Base-by-base conservation (phyloP, 1,284 basidiomycete genomes). In the Tilletia caries region DNA sequence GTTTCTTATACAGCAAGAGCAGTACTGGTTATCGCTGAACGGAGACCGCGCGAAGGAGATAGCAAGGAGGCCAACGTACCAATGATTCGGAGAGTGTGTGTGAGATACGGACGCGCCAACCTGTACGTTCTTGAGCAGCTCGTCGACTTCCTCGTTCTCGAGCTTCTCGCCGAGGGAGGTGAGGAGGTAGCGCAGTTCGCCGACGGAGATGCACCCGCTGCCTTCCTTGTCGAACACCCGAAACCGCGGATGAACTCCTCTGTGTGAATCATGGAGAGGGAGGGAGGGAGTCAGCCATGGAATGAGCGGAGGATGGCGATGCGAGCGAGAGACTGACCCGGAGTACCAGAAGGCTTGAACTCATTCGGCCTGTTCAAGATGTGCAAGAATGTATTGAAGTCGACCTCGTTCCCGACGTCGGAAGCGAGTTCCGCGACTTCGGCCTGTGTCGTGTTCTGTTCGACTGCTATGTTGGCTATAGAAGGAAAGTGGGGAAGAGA, bases 221-320 rank as follows among this genome's bases (percentile, higher is more conserved):
- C 93, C 93, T 74, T 96, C 94, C 86, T 97, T 97, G 85, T 98
- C 95, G 76, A 98, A 98, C 23, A 98, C 95, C 82, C 97, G 95
- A 98, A 98, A 8, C 95, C 96, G 68, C 95, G 93, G 81, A 97
- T 93, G 86, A 98, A 98, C 83, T 98, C 95, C 87, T 98, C 95
- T 95, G 84, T 15, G 5, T 41, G 8, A 15, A 41, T 10, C 15
- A 15, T n/a, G 10, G 10, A 41, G 1, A 15, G 37, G 37, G 15
- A 1, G 8, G 15, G 37, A 41, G 37, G 13, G 37, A 41, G 15
- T 41, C 37, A 41, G 37, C 37, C 15, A 15, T 15, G 8, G 37
- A 6, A 10, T 41, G 37, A 41, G 15, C n/a, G n/a, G n/a, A n/a
- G n/a, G n/a, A n/a, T n/a, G n/a, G n/a, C n/a, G n/a, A n/a, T n/a